phyloP scores from a whole-genome alignment of 495 filamentous ascomycete species.

The Hypoxylon lenormandii region DNA sequence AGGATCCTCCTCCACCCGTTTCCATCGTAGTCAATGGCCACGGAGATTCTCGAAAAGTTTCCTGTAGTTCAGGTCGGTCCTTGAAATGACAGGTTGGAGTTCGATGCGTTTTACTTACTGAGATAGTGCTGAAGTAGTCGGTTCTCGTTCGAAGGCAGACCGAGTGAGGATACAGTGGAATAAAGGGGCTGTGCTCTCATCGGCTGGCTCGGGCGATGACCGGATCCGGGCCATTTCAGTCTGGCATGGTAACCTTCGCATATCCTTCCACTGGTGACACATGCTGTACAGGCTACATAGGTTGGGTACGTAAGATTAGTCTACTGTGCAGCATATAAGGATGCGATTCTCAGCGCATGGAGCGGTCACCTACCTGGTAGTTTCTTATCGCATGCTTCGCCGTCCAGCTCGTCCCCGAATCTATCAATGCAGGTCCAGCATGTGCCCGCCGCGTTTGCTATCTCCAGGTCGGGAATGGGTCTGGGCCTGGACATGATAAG shows the following conservation, averaged over 20 bases:
- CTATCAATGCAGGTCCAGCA: background rate
- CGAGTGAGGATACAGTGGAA: background rate
- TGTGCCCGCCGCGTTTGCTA: background rate
- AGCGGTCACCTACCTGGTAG: background rate
- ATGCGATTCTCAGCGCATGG: too few species aligned
- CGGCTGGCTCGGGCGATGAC: background rate
- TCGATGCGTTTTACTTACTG: background rate
- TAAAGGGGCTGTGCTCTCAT: background rate
- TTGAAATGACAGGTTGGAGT: background rate
- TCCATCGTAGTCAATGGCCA: background rate
- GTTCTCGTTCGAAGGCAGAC: background rate
- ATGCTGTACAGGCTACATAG: background rate
- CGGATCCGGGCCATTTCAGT: background rate
- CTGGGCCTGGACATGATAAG: background rate
- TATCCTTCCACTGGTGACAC: background rate
- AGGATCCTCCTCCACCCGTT: background rate
- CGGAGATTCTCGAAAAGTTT: background rate
- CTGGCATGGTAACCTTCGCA: background rate
- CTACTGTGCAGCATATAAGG: too few species aligned
- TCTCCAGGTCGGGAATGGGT: background rate
- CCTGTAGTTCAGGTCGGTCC: background rate
- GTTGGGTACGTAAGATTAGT: too few species aligned
- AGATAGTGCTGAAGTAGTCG: background rate
- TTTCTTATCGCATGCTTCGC: background rate
- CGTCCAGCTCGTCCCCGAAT: background rate